Conservation (phyloP, 805 yeast species). For the Maudiozyma bulderi region DNA sequence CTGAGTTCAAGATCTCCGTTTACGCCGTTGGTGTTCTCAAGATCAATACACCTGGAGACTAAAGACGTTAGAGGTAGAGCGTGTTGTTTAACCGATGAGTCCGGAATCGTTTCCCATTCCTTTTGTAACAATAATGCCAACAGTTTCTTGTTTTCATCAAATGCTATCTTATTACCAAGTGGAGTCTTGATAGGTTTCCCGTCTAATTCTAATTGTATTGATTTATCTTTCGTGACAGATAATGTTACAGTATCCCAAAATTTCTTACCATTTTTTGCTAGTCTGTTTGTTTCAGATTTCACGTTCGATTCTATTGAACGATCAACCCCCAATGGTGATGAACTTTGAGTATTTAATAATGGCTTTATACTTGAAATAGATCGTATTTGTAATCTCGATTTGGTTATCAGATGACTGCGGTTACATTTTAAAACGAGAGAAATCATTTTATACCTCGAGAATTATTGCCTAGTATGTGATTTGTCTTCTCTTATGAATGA, state of each 20-base stretch:
- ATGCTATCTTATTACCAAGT: slow-evolving; percentile 54
- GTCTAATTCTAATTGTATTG: slow-evolving; percentile 55
- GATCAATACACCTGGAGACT: slow-evolving; percentile 78
- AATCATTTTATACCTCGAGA: not conserved
- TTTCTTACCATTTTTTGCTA: slow-evolving; percentile 56
- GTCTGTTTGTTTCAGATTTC: slow-evolving; percentile 54
- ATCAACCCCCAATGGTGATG: slow-evolving; percentile 22
- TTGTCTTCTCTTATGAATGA: too few relatives aligned
- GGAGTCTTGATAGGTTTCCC: slow-evolving; percentile 77
- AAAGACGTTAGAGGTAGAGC: slow-evolving; percentile 81
- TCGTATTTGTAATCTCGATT: not conserved
- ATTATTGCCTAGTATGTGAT: too few relatives aligned
- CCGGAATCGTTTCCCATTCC: slow-evolving; percentile 78
- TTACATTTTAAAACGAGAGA: not conserved
- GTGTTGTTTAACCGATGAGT: slow-evolving; percentile 52
- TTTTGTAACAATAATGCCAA: slow-evolving; percentile 70
- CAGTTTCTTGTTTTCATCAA: slow-evolving; percentile 50
- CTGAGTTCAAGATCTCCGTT: slow-evolving; percentile 33
- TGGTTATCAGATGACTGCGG: not conserved
- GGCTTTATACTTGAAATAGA: not conserved
- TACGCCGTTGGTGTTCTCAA: slow-evolving; percentile 34
- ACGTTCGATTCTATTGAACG: slow-evolving; percentile 42
- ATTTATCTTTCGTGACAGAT: slow-evolving; percentile 25
- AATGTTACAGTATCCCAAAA: slow-evolving; percentile 71
- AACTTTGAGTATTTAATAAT: not conserved